Evolutionary conservation across 768 basidiomycete genomes (phyloP).

Genomic region (Russula brevipes): DNA sequence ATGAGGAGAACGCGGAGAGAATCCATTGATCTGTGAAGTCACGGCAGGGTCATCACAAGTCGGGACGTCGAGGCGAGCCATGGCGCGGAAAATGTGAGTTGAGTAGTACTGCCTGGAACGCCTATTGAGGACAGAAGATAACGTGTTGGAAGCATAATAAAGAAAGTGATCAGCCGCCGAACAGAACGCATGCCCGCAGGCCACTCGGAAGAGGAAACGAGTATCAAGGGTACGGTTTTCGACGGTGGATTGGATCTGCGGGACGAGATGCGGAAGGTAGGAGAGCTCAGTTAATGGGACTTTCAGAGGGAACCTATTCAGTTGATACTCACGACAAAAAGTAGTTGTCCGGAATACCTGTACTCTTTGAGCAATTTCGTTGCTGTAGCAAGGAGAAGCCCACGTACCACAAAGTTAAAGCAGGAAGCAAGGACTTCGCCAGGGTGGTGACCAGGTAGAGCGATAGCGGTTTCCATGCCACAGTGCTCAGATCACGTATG

Average conservation of each 20-base stretch:
- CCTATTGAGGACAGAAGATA: slow-evolving; percentile 47
- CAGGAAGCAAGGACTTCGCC: slow-evolving; percentile 4
- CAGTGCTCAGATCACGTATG: slow-evolving; percentile 26
- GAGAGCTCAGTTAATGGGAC: too few species aligned
- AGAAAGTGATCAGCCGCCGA: slow-evolving; percentile 45
- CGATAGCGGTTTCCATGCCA: slow-evolving; percentile 11
- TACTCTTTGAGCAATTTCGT: background rate
- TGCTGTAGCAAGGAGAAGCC: background rate
- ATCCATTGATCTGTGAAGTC: slow-evolving; percentile 56
- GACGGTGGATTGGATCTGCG: slow-evolving; percentile 17
- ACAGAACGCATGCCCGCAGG: slow-evolving; percentile 51
- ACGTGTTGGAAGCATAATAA: slow-evolving; percentile 33
- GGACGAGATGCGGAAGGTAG: too few species aligned
- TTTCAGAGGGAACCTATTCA: background rate
- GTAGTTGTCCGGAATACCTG: slow-evolving; percentile 19
- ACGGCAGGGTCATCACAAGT: slow-evolving; percentile 67
- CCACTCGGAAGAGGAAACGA: slow-evolving; percentile 10
- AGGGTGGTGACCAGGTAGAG: slow-evolving; percentile 1
- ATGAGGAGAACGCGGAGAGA: slow-evolving; percentile 36
- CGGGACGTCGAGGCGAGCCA: slow-evolving; percentile 69
- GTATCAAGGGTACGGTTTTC: slow-evolving; percentile 17
- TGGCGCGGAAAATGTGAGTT: slow-evolving; percentile 57
- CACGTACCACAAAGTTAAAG: slow-evolving; percentile 12
- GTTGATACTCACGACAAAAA: slow-evolving; percentile 25
- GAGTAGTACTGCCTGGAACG: slow-evolving; percentile 60